Evolutionary conservation across 345 rosid genomes (phyloP).

Genomic region (Erucastrum elatum): DNA sequence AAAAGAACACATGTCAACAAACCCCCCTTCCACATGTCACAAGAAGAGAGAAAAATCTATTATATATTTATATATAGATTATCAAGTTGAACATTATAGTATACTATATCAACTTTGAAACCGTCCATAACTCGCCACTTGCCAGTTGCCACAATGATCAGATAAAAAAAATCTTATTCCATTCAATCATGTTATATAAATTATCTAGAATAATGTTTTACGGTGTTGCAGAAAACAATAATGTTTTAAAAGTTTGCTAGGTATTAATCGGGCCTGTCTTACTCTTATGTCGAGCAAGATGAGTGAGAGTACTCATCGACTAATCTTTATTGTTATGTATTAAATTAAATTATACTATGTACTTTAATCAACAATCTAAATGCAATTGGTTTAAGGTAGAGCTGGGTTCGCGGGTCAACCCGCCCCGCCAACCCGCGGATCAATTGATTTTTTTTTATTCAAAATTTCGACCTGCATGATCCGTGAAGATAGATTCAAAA

Average conservation of each 20-base stretch:
- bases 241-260: neutral
- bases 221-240: neutral
- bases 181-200: constrained; percentile 19
- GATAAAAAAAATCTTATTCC: neutral
- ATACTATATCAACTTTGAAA: neutral
- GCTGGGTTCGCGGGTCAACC: no score
- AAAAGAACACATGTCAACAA: no score
- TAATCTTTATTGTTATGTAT: neutral
- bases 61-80: no score
- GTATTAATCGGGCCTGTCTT: neutral
- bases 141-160: constrained; percentile 32
- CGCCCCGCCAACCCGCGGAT: no score
- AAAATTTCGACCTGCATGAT: no score
- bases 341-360: neutral
- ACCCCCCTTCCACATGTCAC: no score
- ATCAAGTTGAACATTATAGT: constrained; percentile 29
- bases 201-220: neutral
- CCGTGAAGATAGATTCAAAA: no score
- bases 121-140: constrained; percentile 32
- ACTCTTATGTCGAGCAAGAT: neutral
- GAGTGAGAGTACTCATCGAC: neutral
- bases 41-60: no score
- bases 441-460: no score
- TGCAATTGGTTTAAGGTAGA: neutral
- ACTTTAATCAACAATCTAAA: neutral